These are phyloP conservation scores for Haplographium delicatum DNA, from an alignment of 495 filamentous ascomycete species.

Conservation along the genomic window DNA sequence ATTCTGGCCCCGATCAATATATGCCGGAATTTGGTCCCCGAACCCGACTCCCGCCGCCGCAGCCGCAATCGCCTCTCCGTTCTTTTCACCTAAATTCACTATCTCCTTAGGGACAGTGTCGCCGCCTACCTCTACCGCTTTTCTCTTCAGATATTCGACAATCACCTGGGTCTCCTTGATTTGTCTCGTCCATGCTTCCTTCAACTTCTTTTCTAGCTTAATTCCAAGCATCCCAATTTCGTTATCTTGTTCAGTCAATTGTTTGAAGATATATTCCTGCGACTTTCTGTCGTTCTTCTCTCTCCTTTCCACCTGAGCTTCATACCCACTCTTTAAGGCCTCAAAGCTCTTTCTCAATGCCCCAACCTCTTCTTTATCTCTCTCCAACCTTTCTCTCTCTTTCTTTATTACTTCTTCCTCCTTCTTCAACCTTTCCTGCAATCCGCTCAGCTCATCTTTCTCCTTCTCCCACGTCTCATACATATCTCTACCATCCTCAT, in stretches of 20 bases:
- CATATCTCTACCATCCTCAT: no score
- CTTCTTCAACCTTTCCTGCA: constrained; percentile 15
- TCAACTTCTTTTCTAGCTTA: constrained; percentile 12
- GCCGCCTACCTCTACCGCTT: background rate
- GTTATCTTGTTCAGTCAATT: background rate
- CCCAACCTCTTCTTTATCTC: constrained; percentile 18
- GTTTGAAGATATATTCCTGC: background rate
- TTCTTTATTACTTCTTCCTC: no score
- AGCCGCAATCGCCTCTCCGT: background rate
- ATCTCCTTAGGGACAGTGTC: background rate
- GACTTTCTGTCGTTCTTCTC: no score
- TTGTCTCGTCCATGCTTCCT: constrained; percentile 11
- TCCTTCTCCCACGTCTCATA: no score
- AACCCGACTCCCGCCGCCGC: background rate
- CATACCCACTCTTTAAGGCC: no score
- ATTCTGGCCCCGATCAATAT: no score
- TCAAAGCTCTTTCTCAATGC: no score
- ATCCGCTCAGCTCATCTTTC: constrained; percentile 10
- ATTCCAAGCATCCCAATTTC: background rate
- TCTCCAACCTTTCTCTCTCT: no score
- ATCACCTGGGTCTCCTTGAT: constrained; percentile 17
- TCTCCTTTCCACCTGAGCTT: no score
- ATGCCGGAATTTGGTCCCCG: no score
- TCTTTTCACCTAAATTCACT: background rate
- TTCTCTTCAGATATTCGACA: constrained; percentile 8